Evolutionary conservation across 176 grass and related monocot genomes (phyloP).

Genomic region (Alopecurus myosuroides): DNA sequence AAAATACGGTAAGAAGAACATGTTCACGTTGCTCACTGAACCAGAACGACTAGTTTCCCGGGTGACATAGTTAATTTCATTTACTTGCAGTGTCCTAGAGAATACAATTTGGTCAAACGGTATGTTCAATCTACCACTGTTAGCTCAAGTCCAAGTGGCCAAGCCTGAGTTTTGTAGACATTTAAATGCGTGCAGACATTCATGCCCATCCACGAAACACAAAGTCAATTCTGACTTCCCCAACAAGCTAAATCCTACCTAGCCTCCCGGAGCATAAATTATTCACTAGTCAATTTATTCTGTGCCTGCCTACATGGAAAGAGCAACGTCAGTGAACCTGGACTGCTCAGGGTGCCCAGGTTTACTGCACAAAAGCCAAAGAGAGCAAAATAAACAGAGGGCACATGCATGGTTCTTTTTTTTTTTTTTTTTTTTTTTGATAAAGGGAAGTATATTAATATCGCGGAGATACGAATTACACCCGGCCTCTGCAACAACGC

Average conservation of each 20-base stretch:
- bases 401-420: slow-evolving; percentile 31
- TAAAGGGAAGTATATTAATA: too few species aligned
- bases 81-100: not conserved
- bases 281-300: not conserved
- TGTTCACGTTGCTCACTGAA: not conserved
- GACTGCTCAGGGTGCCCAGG: slow-evolving; percentile 5
- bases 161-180: not conserved
- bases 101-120: not conserved
- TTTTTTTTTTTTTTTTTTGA: too few species aligned
- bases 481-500: too few species aligned
- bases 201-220: not conserved
- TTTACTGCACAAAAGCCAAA: slow-evolving; percentile 23
- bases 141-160: not conserved
- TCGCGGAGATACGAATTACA: too few species aligned
- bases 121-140: not conserved
- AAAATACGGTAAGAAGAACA: slow-evolving; percentile 19
- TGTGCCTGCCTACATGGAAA: not conserved
- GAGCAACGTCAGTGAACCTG: slow-evolving; percentile 25
- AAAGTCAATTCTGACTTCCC: slow-evolving; percentile 14
- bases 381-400: slow-evolving; percentile 4
- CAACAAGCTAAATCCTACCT: not conserved
- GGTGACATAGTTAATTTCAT: not conserved
- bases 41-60: not conserved
- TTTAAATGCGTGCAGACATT: not conserved
- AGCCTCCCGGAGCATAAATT: not conserved